Base-by-base conservation (phyloP, 2,329 filamentous ascomycete genomes). In the Didymella pomorum region DNA sequence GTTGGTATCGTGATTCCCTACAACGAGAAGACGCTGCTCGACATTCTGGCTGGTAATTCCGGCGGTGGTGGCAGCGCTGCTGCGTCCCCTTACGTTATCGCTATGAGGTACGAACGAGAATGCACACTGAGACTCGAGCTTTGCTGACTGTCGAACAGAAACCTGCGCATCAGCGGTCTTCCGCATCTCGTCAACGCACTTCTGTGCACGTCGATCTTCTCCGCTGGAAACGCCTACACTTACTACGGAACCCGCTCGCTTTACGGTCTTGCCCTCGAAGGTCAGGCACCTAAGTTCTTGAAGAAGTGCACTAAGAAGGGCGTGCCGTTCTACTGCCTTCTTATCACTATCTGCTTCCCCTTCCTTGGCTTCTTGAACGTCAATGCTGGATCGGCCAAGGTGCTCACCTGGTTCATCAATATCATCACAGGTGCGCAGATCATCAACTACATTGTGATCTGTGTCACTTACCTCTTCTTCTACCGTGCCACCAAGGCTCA, bases 341-440 rank as follows among this genome's bases (percentile, higher is more conserved):
- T 75, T 1, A 74, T 87, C 29, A 89, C 90, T 0, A 81, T 90
- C 14, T 73, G 84, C 2, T 86, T 94, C 66, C 83, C 88, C 1
- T 79, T 91, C 3, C 79, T 94, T 6, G 84, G 87, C 3, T 94
- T 92, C 75, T 79, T 93, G 41, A 88, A 92, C 73, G 83, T 93
- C n/a, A 88, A 85, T 16, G 82, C 84, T 56, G 81, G 82, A 50
- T 82, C 86, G 0, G 83, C 88, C 2, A 84, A 87, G n/a, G 90
- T 92, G 0, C 79, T 93, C 58, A 81, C 82, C 52, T 92, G 89
- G 89, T 87, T 92, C 63, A 85, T 90, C 23, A 88, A 85, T 53
- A 76, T 91, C 71, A 82, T 90, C n/a, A 92, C 89, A 10, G 88
- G 89, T 0, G 90, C 88, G 0, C 87, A 90, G 66, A 62, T 73